Percentiles rank a stretch among this genome's conserved stretches.
These are phyloP conservation scores for Cyberlindnera bimundalis DNA, from an alignment of 805 yeast genomes.

Conservation along the genomic window DNA sequence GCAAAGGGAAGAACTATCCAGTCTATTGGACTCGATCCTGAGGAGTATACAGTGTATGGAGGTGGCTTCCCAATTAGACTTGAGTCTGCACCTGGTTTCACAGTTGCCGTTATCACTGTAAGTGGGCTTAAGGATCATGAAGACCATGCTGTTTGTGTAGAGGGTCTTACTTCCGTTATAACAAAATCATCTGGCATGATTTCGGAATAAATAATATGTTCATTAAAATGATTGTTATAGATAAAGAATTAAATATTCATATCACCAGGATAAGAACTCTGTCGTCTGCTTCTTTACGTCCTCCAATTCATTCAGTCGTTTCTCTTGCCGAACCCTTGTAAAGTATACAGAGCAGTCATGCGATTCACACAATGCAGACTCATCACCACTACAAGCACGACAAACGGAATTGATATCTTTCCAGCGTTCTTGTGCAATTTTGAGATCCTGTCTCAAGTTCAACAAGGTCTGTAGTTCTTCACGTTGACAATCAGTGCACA, in stretches of 20 bases:
- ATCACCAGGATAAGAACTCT: conserved; percentile 14
- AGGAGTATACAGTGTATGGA: conserved; percentile 51
- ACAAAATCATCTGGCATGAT: not conserved
- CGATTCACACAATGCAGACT: conserved; percentile 47
- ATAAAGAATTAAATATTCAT: too few relatives aligned
- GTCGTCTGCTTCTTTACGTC: conserved; percentile 6
- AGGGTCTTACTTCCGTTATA: too few relatives aligned
- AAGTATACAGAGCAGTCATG: conserved; percentile 65
- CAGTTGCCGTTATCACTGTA: conserved; percentile 48
- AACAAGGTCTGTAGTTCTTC: conserved; percentile 37
- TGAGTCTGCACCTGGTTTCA: conserved; percentile 25
- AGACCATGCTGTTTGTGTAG: conserved; percentile 48
- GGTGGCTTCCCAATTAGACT: conserved; percentile 52
- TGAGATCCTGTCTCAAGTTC: conserved; percentile 29
- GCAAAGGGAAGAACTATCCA: conserved; percentile 36
- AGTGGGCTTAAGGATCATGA: conserved; percentile 55
- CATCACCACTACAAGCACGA: conserved; percentile 33
- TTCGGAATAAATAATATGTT: too few relatives aligned
- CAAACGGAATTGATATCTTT: conserved; percentile 34
- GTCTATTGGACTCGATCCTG: conserved; percentile 37
- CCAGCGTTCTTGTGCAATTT: conserved; percentile 28
- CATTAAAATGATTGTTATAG: too few relatives aligned
- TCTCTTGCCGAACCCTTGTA: conserved; percentile 42
- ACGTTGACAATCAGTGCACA: conserved; percentile 35
- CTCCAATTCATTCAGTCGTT: conserved; percentile 26